Evolutionary conservation across 441 rosid genomes (phyloP).

Genomic region (Mallotus japonicus): DNA sequence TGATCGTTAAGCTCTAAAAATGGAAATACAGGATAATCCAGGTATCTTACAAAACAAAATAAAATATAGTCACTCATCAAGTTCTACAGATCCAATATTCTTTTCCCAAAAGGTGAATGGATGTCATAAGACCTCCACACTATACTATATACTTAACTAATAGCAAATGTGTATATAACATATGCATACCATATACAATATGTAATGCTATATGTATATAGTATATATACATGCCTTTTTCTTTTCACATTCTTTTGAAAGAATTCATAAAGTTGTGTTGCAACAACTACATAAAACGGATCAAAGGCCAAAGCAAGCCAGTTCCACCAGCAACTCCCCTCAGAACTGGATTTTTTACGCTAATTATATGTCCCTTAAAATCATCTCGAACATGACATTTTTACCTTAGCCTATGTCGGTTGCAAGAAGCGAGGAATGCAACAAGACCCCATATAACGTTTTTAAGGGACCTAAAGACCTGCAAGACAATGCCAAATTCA

Average conservation of each 20-base stretch:
- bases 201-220: too few species aligned
- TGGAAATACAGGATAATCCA: background rate
- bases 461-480: constrained; percentile 17
- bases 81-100: background rate
- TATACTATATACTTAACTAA: background rate
- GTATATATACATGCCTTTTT: background rate
- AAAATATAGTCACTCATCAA: background rate
- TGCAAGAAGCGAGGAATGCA: constrained; percentile 16
- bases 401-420: constrained; percentile 14
- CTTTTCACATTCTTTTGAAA: background rate
- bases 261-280: background rate
- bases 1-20: background rate
- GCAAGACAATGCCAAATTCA: background rate
- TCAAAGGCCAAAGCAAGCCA: background rate
- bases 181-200: background rate
- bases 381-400: background rate
- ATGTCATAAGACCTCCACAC: background rate
- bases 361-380: background rate
- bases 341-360: background rate
- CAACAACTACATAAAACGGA: background rate
- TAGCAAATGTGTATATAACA: background rate
- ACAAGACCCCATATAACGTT: constrained; percentile 7
- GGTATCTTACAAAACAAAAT: background rate
- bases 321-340: background rate
- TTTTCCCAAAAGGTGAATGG: background rate